phyloP scores from a whole-genome alignment of 352 stramenopile genomes.

The Pythium insidiosum region DNA sequence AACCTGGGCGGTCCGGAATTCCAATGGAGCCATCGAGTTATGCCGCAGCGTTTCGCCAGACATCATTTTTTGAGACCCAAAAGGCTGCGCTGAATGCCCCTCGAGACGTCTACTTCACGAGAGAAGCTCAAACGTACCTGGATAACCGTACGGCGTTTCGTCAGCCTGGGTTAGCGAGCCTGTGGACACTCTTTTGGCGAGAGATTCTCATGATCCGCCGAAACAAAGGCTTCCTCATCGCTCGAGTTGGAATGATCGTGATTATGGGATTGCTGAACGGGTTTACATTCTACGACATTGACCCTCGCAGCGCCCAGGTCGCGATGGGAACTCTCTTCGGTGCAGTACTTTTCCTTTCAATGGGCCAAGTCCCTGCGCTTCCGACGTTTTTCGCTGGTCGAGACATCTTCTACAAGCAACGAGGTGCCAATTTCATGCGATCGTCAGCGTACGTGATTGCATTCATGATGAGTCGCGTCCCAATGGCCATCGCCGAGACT shows the following conservation, averaged over 20 bases:
- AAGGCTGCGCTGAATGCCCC: not conserved
- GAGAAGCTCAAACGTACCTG: conserved; percentile 56
- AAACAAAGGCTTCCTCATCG: conserved; percentile 26
- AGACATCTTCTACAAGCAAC: conserved; percentile 81
- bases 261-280: conserved; percentile 41
- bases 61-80: not conserved
- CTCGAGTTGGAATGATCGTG: conserved; percentile 24
- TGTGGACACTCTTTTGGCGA: conserved; percentile 40
- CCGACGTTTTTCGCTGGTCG: conserved; percentile 60
- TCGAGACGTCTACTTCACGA: conserved; percentile 9
- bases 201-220: conserved; percentile 64
- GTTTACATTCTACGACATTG: conserved; percentile 35
- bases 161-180: conserved; percentile 24
- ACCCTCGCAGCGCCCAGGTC: conserved; percentile 24
- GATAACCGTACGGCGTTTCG: conserved; percentile 27
- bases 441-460: conserved; percentile 62
- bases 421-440: conserved; percentile 76
- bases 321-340: conserved; percentile 80
- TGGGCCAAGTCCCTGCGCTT: conserved; percentile 66
- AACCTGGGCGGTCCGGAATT: not conserved
- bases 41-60: not conserved
- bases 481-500: conserved; percentile 53
- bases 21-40: not conserved
- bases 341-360: conserved; percentile 58
- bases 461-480: conserved; percentile 33